Evolutionary conservation across 352 stramenopile species (phyloP).

Genomic region (Pythium folliculosum): DNA sequence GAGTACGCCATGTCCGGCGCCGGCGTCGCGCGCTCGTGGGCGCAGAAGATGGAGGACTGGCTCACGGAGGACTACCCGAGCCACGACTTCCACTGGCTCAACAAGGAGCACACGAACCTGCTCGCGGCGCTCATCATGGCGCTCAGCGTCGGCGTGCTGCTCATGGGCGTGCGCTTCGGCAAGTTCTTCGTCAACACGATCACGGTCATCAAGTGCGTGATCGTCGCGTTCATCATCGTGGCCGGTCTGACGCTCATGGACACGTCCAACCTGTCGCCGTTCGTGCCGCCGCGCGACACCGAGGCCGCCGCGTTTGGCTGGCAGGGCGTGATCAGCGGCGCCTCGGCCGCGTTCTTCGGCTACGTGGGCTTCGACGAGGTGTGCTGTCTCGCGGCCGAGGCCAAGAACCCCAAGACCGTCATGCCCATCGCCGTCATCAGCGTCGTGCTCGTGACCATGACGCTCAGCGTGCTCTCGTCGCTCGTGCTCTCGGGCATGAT

Average conservation of each 20-base stretch:
- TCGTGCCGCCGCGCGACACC: constrained; percentile 53
- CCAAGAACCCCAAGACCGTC: constrained; percentile 67
- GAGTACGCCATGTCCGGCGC: constrained; percentile 91
- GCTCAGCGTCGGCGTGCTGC: constrained; percentile 65
- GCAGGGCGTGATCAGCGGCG: constrained; percentile 73
- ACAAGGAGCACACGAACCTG: constrained; percentile 59
- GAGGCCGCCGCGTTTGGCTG: constrained; percentile 38
- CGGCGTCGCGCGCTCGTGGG: constrained; percentile 92
- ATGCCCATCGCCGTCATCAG: constrained; percentile 84
- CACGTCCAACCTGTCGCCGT: constrained; percentile 78
- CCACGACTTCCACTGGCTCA: constrained; percentile 53
- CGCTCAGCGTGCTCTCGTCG: constrained; percentile 72
- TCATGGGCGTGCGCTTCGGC: constrained; percentile 84
- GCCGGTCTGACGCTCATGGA: constrained; percentile 85
- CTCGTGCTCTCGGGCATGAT: constrained; percentile 88
- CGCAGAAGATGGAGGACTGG: constrained; percentile 85
- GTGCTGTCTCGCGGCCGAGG: constrained; percentile 86
- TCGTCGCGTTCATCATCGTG: constrained; percentile 93
- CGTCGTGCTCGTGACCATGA: constrained; percentile 76
- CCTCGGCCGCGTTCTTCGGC: constrained; percentile 91
- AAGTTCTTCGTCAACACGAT: constrained; percentile 91
- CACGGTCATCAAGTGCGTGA: constrained; percentile 69
- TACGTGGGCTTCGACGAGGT: constrained; percentile 96
- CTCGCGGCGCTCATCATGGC: constrained; percentile 70
- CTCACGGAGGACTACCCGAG: constrained; percentile 45